Percentiles rank a stretch among this genome's conserved stretches.
Evolutionary conservation across 1,139 yeast genomes (phyloP).

Genomic region (Diutina mesorugosa): DNA sequence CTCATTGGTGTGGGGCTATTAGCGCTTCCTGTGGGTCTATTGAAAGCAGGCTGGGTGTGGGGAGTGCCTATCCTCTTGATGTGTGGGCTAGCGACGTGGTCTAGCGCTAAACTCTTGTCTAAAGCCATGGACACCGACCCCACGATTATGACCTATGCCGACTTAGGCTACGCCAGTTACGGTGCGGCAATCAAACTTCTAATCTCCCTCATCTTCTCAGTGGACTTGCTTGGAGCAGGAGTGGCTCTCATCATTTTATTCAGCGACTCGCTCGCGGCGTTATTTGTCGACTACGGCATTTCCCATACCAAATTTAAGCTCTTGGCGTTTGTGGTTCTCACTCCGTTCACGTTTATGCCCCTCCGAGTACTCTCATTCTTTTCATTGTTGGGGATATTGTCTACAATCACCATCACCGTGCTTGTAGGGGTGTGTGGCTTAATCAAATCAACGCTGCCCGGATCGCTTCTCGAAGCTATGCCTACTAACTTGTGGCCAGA

Average conservation of each 20-base stretch:
- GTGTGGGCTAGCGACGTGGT: constrained; percentile 29
- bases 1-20: constrained; percentile 37
- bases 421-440: constrained; percentile 29
- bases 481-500: constrained; percentile 37
- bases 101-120: constrained; percentile 32
- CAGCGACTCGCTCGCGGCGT: neutral
- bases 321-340: constrained; percentile 26
- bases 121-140: constrained; percentile 54
- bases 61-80: constrained; percentile 26
- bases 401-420: constrained; percentile 30
- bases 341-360: constrained; percentile 35
- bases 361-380: constrained; percentile 30
- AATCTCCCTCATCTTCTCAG: constrained; percentile 13
- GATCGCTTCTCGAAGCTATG: constrained; percentile 27
- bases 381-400: constrained; percentile 30
- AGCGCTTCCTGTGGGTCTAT: constrained; percentile 35
- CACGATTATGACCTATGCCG: constrained; percentile 79
- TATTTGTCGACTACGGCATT: neutral
- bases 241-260: constrained; percentile 5
- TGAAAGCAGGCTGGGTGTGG: constrained; percentile 33
- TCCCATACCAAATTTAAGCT: constrained; percentile 18
- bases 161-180: constrained; percentile 68
- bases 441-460: constrained; percentile 25
- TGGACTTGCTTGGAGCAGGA: constrained; percentile 5
- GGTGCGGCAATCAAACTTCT: constrained; percentile 35